Evolutionary conservation across 2,329 filamentous ascomycete species (phyloP).

Genomic region (Penicillium sp.): DNA sequence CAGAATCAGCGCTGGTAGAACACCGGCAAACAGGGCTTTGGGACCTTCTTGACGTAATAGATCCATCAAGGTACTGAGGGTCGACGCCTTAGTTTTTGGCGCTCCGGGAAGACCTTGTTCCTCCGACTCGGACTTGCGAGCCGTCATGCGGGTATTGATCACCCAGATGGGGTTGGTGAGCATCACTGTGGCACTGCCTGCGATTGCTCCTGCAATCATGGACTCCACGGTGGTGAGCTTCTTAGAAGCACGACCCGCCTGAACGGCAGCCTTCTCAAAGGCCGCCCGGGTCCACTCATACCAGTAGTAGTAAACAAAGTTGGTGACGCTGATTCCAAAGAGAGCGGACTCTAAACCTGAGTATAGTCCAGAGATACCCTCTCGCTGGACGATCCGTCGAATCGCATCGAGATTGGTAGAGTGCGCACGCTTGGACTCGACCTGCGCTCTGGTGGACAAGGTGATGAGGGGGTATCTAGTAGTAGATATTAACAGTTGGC

Average conservation of each 20-base stretch:
- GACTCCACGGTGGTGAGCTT: conserved; percentile 89
- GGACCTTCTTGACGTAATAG: conserved; percentile 84
- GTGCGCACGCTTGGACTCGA: conserved; percentile 91
- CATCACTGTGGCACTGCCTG: conserved; percentile 89
- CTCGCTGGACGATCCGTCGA: conserved; percentile 82
- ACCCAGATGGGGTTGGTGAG: conserved; percentile 99
- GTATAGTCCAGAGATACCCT: conserved; percentile 87
- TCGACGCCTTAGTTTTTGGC: conserved; percentile 61
- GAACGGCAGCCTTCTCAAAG: conserved; percentile 74
- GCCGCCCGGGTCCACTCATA: conserved; percentile 94
- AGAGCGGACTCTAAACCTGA: conserved; percentile 90
- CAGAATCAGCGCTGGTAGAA: conserved; percentile 86
- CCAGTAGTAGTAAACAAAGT: conserved; percentile 99
- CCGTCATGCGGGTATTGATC: conserved; percentile 97
- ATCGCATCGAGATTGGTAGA: conserved; percentile 82
- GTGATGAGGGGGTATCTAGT: conserved; percentile 91
- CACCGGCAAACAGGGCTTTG: conserved; percentile 82
- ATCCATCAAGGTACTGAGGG: conserved; percentile 76
- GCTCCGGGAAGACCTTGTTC: conserved; percentile 42
- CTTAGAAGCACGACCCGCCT: conserved; percentile 70
- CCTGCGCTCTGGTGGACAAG: conserved; percentile 93
- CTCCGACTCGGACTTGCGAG: conserved; percentile 65
- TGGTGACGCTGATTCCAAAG: conserved; percentile 97
- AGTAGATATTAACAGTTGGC: background rate
- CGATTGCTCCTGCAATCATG: conserved; percentile 93